Base-by-base conservation (phyloP, 1,284 basidiomycete species). In the Moniliophthora roreri region DNA sequence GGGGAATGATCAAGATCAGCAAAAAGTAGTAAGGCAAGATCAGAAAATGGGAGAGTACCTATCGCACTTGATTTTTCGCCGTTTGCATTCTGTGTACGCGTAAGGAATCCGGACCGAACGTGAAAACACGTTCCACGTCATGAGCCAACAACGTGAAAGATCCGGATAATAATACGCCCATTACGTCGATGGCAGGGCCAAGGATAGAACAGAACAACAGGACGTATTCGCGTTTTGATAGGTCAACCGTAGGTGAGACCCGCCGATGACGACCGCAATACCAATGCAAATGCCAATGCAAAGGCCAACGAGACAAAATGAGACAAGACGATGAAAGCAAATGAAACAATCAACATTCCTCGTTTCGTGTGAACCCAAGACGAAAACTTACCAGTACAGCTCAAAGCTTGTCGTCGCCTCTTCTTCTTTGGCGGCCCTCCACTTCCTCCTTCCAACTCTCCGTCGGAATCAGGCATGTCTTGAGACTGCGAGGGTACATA, bases 1-100 rank as follows among this genome's bases (percentile, higher is more conserved):
- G 18, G 7, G 13, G 15, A 2, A 21, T 44, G 16, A 44, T 23
- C 13, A 15, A 21, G 4, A 24, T 6, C 4, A 44, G 20, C 23
- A 6, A 15, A 24, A 2, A 2, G 7, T 21, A 42, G 8, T 15
- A 16, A 10, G 3, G 16, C 16, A 28, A 3, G 24, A 4, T 32
- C 3, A 11, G 16, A 36, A 40, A 15, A 10, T 35, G 6, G 35
- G 9, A 7, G 5, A 18, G 32, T 21, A 58, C 59, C 62, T 59
- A 50, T 63, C 62, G 50, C 62, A 63, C 24, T 58, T 60, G 23
- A 63, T 63, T 45, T 63, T 63, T 21, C 62, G 59, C 18, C 60
- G 51, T 41, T 63, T 63, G 48, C 62, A 63, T 54, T 63, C 60
- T 63, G 40, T 8, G n/a, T n/a, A n/a, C n/a, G 11, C 7, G 6